Evolutionary conservation across 768 basidiomycete species (phyloP), one percentile per base, ranked within the genome.

Genomic region (Trametes cubensis): DNA sequence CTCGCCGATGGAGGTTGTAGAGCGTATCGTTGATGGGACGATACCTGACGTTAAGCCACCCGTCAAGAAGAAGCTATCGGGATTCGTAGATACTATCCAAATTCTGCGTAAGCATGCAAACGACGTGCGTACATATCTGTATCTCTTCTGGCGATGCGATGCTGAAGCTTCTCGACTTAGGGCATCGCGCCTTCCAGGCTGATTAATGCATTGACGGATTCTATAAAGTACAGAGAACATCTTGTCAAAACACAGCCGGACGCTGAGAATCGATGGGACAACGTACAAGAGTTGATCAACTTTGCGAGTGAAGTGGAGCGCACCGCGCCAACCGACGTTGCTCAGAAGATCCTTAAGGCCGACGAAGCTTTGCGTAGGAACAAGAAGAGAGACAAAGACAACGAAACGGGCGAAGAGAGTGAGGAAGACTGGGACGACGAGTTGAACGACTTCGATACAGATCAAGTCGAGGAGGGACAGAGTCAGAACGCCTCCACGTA

Each of bases 281-380:
- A 96, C 72, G 85, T 95, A 1, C 81, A 89, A 66, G 93, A 95
- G 74, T 77, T 96, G 65, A 86, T 92, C 58, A 87, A 80, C n/a
- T 91, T 90, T 65, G 88, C 89, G 8, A 85, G 78, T 58, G 86
- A 90, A 60, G 75, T 82, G 28, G 79, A 81, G 54, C 66, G 56
- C 23, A 42, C 41, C 17, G 42, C 30, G 18, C 47, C 71, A 13
- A 75, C 74, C 21, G 62, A 67, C 25, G 68, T 73, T 26, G 65
- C 68, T 46, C 55, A 64, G 39, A 45, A 61, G 47, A 59, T 62
- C 59, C 65, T 38, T 10, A 46, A 58, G 6, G 60, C 60, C 8
- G 40, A 53, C 5, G 42, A 50, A 11, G n/a, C 45, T 6, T 51
- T 60, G 14, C 54, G 51, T 6, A 55, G 60, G 30, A 46, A 54